Evolutionary conservation across 2,329 filamentous ascomycete species (phyloP).

Genomic region (Neopestalotiopsis sp.): DNA sequence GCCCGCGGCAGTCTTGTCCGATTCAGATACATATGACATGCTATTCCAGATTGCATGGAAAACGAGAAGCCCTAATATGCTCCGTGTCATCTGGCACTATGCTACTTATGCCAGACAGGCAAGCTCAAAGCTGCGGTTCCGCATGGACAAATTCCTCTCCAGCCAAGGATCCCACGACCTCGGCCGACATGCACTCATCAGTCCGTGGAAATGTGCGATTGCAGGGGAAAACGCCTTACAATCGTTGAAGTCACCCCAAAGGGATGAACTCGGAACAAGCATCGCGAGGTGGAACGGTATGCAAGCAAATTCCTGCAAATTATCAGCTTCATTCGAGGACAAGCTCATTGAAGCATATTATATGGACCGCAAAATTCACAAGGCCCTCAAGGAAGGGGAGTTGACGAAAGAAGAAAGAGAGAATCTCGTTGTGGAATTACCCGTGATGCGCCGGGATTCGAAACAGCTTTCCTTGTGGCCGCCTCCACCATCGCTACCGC

Average conservation of each 20-base stretch:
- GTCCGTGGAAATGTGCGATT: conserved; percentile 34
- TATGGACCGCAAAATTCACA: conserved; percentile 31
- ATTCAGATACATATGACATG: conserved; percentile 29
- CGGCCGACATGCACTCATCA: conserved; percentile 24
- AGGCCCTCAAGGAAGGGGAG: conserved; percentile 22
- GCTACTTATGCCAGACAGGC: conserved; percentile 23
- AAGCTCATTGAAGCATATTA: conserved; percentile 33
- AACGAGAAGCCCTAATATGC: conserved; percentile 32
- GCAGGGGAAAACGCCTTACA: conserved; percentile 29
- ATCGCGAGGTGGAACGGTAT: conserved; percentile 25
- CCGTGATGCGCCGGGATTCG: conserved; percentile 18
- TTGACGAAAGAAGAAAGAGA: conserved; percentile 24
- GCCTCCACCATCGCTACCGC: not conserved
- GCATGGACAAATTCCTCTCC: conserved; percentile 25
- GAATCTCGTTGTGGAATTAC: conserved; percentile 30
- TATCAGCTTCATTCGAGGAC: conserved; percentile 20
- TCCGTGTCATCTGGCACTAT: conserved; percentile 37
- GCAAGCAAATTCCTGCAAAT: conserved; percentile 19
- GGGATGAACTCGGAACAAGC: not conserved
- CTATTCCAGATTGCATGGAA: conserved; percentile 33
- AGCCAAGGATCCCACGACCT: not conserved
- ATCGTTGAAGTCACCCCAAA: conserved; percentile 18
- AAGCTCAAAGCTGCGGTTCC: conserved; percentile 26
- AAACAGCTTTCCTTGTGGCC: not conserved
- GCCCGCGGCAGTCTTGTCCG: conserved; percentile 21